Conservation (phyloP, 257 asterid genomes). For the Cruciata laevipes region DNA sequence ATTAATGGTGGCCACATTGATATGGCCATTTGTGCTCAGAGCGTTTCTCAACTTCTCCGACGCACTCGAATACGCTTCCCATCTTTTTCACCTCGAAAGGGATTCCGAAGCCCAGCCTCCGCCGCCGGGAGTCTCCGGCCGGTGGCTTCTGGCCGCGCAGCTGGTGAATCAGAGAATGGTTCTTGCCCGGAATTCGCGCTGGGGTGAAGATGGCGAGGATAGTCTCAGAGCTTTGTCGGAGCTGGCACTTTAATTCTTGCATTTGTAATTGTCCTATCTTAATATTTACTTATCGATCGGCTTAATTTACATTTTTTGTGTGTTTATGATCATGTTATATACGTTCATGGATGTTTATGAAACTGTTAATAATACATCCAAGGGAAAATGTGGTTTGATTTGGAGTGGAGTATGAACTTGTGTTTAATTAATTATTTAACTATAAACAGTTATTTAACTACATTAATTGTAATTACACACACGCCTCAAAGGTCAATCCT, state of each 20-base stretch:
- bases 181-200: background rate
- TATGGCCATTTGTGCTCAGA: background rate
- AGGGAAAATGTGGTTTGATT: no score
- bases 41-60: background rate
- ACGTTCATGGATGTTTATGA: no score
- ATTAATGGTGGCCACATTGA: background rate
- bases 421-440: no score
- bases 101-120: background rate
- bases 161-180: background rate
- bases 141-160: background rate
- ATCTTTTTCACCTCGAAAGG: background rate
- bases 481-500: no score
- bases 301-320: background rate
- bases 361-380: no score
- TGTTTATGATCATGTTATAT: background rate
- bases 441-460: no score
- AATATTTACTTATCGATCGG: no score
- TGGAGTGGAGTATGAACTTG: no score
- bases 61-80: background rate
- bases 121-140: background rate
- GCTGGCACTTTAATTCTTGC: background rate
- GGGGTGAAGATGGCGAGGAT: background rate
- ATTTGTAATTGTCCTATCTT: no score
- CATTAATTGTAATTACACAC: no score
- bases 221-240: background rate